Evolutionary conservation across 2,329 filamentous ascomycete genomes (phyloP), one percentile per base, ranked within the genome.

Genomic region (Microdochium paspali): DNA sequence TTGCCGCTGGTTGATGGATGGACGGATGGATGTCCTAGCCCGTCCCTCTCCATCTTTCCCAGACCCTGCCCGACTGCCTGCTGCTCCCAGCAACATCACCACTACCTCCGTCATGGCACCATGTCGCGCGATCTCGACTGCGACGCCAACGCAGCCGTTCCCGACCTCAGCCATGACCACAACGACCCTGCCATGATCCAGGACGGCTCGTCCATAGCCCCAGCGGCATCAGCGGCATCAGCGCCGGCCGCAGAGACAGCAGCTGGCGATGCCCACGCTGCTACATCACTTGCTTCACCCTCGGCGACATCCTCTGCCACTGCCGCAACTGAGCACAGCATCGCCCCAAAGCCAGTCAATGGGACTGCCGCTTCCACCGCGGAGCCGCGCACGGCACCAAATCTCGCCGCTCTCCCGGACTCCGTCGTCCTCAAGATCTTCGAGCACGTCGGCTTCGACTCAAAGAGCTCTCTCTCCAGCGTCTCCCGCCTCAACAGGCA

Each of bases 401-500:
- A 52, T 18, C 50, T 64, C 4, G 53, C 55, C n/a, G 45, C 46
- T 45, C 56, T 73, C 18, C 67, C 71, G 0, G 66, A 70, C 46
- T 60, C 60, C 49, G 51, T 74, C 42, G 57, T 74, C 10, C 57
- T 65, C 12, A 60, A 60, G 35, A 67, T 74, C 52, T 65, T 74
- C 53, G 57, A 66, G 49, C 49, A 50, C 10, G 53, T 72, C 1
- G 60, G 57, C 12, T 50, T 46, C 12, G 39, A 50, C 20, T 62
- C 64, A 13, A 62, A 64, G 46, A 62, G 58, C 52, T 69, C 71
- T 53, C 63, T 74, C 26, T 69, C 66, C 61, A 64, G 54, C 53
- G 60, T 73, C 20, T 72, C 69, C 32, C 63, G 65, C 10, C 60
- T 72, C 32, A 72, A 65, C 57, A 63, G 64, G 46, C 60, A 58